Evolutionary conservation across 1,284 basidiomycete species (phyloP), one percentile per base, ranked within the genome.

Genomic region (Baeospora myosura): DNA sequence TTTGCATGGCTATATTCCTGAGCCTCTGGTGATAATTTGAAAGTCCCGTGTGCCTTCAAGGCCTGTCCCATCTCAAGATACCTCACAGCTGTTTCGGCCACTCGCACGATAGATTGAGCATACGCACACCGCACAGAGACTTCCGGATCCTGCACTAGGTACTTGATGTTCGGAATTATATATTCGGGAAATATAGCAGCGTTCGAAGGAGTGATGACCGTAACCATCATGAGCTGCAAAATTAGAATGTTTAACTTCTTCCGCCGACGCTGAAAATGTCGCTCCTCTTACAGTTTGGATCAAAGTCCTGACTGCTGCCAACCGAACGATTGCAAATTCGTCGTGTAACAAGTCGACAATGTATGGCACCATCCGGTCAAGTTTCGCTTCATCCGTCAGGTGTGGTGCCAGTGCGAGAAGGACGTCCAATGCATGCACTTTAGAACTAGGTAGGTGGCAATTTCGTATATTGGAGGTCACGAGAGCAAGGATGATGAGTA

Each of bases 21-120:
- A 1, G 70, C 66, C 42, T 85, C 81, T 3, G 74, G 66, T 10
- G 71, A 62, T 1, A 81, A 56, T 52, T 80, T 85, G 53, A 85
- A 82, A 0, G 78, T 72, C 0, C 88, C 86, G 47, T 90, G 86
- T 0, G 82, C 83, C 55, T 87, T 86, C 51, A 95, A 66, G 0
- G 92, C 88, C 57, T 97, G 90, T 0, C 85, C 85, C 79, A 98
- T 88, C 58, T 97, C 91, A 30, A 98, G 68, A 58, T 91, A 94
- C 40, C 85, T 72, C 40, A 84, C 74, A 1, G 90, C 90, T 0
- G 84, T 86, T 46, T 91, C 83, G 0, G 93, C 89, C 1, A 98
- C 69, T 11, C 81, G 75, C 0, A 87, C 83, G 16, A 98, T 81
- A 49, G 85, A 88, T 49, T 89, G 84, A 0, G 93, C 94, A 60